phyloP scores from a whole-genome alignment of 208 protist genomes.

The Leishmania amazonensis region DNA sequence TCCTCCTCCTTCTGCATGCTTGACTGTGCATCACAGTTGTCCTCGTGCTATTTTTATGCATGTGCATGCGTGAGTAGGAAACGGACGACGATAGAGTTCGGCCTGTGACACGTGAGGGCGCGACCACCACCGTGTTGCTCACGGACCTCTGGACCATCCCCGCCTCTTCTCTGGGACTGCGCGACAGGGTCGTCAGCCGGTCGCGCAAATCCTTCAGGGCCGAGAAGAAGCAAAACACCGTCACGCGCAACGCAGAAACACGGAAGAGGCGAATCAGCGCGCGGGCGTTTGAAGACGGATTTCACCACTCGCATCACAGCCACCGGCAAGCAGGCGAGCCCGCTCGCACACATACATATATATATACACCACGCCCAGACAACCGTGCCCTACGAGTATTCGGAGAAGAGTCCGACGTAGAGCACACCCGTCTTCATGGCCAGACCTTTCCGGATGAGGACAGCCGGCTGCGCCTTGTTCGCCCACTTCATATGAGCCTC shows the following conservation, averaged over 20 bases:
- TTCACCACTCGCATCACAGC: not conserved
- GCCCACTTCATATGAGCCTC: constrained; percentile 65
- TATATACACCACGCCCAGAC: no score
- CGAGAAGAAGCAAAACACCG: not conserved
- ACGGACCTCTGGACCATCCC: not conserved
- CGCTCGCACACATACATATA: not conserved
- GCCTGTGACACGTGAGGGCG: not conserved
- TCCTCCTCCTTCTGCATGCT: not conserved
- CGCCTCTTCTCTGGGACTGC: not conserved
- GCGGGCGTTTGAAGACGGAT: not conserved
- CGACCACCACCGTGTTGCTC: not conserved
- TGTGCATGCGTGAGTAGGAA: not conserved
- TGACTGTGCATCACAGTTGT: not conserved
- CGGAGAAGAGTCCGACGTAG: constrained; percentile 75
- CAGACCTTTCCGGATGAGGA: constrained; percentile 80
- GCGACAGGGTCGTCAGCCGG: not conserved
- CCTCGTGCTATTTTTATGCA: not conserved
- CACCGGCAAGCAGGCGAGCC: not conserved
- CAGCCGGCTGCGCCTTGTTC: constrained; percentile 52
- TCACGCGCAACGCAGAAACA: not conserved
- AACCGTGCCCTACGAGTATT: constrained; percentile 29
- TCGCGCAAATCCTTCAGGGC: not conserved
- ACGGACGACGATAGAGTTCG: not conserved
- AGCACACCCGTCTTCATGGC: constrained; percentile 84
- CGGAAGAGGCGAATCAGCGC: not conserved